A percentile compares a stretch with the other conserved stretches of the same genome.
Conservation (phyloP, 106 monocot genomes). For the Apostasia shenzhenica region DNA sequence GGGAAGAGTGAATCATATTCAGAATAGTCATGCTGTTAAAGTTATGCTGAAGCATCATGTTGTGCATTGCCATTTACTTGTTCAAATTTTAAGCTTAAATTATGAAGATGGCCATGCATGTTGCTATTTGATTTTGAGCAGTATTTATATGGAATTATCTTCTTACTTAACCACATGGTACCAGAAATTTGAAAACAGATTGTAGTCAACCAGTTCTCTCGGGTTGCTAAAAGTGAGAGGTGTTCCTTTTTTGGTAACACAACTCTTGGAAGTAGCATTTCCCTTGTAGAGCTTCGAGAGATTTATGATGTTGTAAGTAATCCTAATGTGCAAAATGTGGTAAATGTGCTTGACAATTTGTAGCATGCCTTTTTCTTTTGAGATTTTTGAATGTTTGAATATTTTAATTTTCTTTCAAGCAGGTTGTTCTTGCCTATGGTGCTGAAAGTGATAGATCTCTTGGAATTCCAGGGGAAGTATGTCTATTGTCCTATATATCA, state of each 20-base stretch:
- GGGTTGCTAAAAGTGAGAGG: conserved; percentile 66
- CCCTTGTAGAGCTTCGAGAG: conserved; percentile 62
- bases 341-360: not conserved
- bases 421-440: conserved; percentile 95
- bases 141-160: not conserved
- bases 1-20: too few relatives aligned
- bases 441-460: conserved; percentile 92
- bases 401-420: conserved; percentile 11
- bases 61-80: too few relatives aligned
- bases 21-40: too few relatives aligned
- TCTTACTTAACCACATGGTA: conserved; percentile 18
- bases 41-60: too few relatives aligned
- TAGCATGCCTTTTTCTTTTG: not conserved
- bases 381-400: not conserved
- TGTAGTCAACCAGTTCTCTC: conserved; percentile 92
- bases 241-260: conserved; percentile 94
- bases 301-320: conserved; percentile 86
- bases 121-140: too few relatives aligned
- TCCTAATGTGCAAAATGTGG: not conserved
- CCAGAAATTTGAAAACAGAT: conserved; percentile 80
- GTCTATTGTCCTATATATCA: not conserved
- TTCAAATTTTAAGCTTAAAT: too few relatives aligned
- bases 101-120: too few relatives aligned
- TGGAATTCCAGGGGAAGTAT: conserved; percentile 80
- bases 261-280: conserved; percentile 52